Evolutionary conservation across 2,329 filamentous ascomycete genomes (phyloP), one percentile per base, ranked within the genome.

Genomic region (Simplicillium aogashimaense): DNA sequence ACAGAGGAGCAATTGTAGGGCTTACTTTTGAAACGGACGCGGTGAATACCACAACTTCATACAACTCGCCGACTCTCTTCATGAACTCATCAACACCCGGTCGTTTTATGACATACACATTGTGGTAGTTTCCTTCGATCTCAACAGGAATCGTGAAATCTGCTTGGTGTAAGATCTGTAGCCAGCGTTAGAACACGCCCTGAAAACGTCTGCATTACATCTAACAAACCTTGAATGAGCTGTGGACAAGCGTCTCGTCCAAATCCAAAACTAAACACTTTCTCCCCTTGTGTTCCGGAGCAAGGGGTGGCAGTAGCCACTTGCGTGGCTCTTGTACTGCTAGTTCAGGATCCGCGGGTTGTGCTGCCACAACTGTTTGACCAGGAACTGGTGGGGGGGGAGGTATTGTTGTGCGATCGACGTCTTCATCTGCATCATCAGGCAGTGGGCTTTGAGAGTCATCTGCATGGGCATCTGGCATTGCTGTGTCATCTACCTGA

Each of bases 91-190:
- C 92, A 15, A 98, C 92, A 40, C 92, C 92, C n/a, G 92, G 92
- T 54, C 92, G 80, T 68, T 98, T 98, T 61, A 98, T 98, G 49
- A 98, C 92, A 59, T 98, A 98, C 40, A 98, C 94, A 55, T 98
- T 98, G 66, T 98, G 92, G 58, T 94, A 97, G 61, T 95, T 94
- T 42, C 92, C 92, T 67, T 98, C 92, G 48, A 98, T 98, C 57
- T 98, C 92, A 25, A 98, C 92, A 0, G 92, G 92, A 57, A 98
- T 97, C 6, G 92, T 98, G 58, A 98, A 97, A 63, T 98, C 92
- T 43, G 92, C 92, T 70, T 97, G 90, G 56, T 97, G 89, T 35
- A 98, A 74, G 50, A 97, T 92, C 89, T 97, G 55, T 10, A 34
- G 28, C 25, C 35, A 12, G 41, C 34, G 17, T 46, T 43, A 52